phyloP scores from a whole-genome alignment of 2,329 filamentous ascomycete genomes.

The Raffaelea albimanens region DNA sequence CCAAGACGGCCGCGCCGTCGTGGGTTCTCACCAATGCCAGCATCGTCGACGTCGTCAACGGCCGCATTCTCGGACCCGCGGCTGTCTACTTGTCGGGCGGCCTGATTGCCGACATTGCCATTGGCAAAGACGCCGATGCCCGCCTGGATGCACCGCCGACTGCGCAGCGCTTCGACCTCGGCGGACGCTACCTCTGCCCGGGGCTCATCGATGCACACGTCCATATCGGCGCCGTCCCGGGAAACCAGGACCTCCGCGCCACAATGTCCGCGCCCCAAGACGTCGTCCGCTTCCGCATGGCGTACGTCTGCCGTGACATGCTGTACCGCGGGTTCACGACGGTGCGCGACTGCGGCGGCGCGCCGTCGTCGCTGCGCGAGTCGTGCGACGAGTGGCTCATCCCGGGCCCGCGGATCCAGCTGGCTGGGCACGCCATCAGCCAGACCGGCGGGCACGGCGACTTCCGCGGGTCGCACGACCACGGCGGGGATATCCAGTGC shows the following conservation, averaged over 20 bases:
- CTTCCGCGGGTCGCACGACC: conserved; percentile 31
- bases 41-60: background rate
- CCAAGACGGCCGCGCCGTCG: background rate
- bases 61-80: background rate
- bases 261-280: background rate
- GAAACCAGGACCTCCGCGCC: background rate
- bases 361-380: conserved; percentile 42
- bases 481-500: conserved; percentile 23
- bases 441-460: conserved; percentile 53
- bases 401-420: conserved; percentile 45
- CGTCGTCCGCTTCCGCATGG: background rate
- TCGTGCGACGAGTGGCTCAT: conserved; percentile 46
- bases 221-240: conserved; percentile 17
- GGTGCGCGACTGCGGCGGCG: conserved; percentile 42
- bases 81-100: background rate
- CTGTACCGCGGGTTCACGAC: conserved; percentile 49
- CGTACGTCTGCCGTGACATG: conserved; percentile 26
- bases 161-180: background rate
- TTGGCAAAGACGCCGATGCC: background rate
- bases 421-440: conserved; percentile 41
- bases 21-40: background rate
- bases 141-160: background rate
- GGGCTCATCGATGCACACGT: conserved; percentile 28
- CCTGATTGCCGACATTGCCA: background rate
- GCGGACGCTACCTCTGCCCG: conserved; percentile 2